Conservation (phyloP, 2,329 filamentous ascomycete genomes). For the Colletotrichum liaoningense region DNA sequence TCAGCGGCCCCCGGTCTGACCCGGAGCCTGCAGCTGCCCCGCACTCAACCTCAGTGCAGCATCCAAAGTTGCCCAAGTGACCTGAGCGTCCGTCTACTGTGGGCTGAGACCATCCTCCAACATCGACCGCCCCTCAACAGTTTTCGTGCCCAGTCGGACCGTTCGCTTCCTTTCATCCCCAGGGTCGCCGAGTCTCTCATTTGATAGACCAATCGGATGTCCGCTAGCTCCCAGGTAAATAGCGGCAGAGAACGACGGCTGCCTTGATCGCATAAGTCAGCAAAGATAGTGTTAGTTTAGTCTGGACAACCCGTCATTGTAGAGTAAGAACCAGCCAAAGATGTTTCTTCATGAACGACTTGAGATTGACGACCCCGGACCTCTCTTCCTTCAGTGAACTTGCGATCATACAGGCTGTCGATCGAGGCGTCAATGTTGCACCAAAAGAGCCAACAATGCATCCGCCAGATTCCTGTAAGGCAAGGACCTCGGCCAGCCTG, state of each 20-base stretch:
- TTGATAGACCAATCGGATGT: constrained; percentile 1
- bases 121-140: constrained; percentile 32
- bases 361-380: neutral
- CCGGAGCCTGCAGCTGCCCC: constrained; percentile 31
- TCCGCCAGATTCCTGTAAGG: constrained; percentile 11
- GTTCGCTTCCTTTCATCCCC: constrained; percentile 12
- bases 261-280: neutral
- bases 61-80: constrained; percentile 1
- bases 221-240: neutral
- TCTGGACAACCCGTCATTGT: neutral
- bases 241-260: neutral
- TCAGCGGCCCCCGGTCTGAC: constrained; percentile 25
- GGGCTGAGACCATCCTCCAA: constrained; percentile 34
- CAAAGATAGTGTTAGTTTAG: neutral
- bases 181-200: constrained; percentile 6
- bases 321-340: neutral
- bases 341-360: neutral
- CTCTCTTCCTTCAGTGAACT: neutral
- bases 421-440: neutral
- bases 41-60: constrained; percentile 28
- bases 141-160: constrained; percentile 23
- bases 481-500: neutral
- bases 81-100: constrained; percentile 6
- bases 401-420: neutral
- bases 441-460: neutral